Evolutionary conservation across 306 rosid species (phyloP), one percentile per base, ranked within the genome.

Genomic region (Urtica urens): DNA sequence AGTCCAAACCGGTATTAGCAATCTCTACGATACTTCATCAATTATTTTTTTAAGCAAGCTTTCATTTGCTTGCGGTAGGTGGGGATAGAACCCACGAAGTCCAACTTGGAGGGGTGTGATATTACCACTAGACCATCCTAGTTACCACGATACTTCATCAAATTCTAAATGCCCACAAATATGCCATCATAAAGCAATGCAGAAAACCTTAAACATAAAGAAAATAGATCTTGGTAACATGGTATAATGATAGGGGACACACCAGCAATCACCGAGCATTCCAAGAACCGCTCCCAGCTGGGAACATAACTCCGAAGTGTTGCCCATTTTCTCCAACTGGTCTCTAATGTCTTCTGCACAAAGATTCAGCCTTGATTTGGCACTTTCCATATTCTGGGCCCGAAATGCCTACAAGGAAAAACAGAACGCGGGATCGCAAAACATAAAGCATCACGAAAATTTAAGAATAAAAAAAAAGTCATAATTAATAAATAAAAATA

Each of bases 221-320:
- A n/a, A n/a, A n/a, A n/a, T n/a, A n/a, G n/a, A n/a, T n/a, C n/a
- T n/a, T n/a, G n/a, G n/a, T n/a, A n/a, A n/a, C n/a, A n/a, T n/a
- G n/a, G n/a, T n/a, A n/a, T n/a, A n/a, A n/a, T n/a, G n/a, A 37
- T 11, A 42, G 25, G 38, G 57, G 35, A 66, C 94, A 26, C 23
- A 85, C 99, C 99, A 70, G 90, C 99, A 90, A 51, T 90, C 99
- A 35, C 95, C 99, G 68, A 90, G 95, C 93, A 85, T 90, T 34
- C 99, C 99, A 53, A 90, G 76, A 57, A 85, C 99, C 3, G 95
- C 99, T 60, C 99, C 99, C 29, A 90, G 99, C 73, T 90, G 99
- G 42, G 99, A 85, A 69, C 94, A 84, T 53, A 90, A 59, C 49
- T 90, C 99, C 0, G 87, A 59, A n/a, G 82, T 74, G 66, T 66